phyloP scores from a whole-genome alignment of 1,139 yeast species.

The Geotrichum armillariae region DNA sequence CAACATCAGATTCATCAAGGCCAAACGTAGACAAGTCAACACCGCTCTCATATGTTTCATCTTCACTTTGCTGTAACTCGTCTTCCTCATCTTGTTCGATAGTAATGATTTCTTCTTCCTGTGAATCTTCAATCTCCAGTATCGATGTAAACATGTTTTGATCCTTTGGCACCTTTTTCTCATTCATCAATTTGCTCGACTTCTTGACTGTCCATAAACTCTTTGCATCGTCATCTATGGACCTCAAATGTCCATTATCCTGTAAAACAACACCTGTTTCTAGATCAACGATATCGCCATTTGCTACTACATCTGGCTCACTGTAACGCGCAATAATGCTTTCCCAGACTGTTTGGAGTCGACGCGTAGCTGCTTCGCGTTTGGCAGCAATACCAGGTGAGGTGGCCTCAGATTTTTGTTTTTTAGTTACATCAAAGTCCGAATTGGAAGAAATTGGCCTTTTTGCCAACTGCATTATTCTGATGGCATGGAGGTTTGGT shows the following conservation, averaged over 20 bases:
- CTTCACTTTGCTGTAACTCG: neutral
- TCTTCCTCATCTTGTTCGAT: neutral
- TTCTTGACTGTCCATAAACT: slow-evolving; percentile 3
- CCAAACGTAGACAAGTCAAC: neutral
- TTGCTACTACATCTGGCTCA: slow-evolving; percentile 1
- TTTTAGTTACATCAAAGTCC: neutral
- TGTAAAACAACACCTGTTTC: slow-evolving; percentile 10
- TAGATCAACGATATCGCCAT: slow-evolving; percentile 15
- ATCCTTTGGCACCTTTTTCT: neutral
- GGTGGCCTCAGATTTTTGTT: neutral
- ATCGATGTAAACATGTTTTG: slow-evolving; percentile 1
- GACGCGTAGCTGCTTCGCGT: slow-evolving; percentile 10
- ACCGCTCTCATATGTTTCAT: neutral
- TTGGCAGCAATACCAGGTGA: neutral
- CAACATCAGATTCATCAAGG: slow-evolving; percentile 1
- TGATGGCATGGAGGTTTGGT: no score
- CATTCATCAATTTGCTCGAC: neutral
- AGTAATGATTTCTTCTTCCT: neutral
- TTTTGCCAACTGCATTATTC: neutral
- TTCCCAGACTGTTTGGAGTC: slow-evolving; percentile 11
- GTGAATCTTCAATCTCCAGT: neutral
- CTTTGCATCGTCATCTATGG: neutral
- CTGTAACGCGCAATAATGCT: slow-evolving; percentile 12
- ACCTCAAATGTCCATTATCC: slow-evolving; percentile 17
- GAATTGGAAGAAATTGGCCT: neutral